phyloP scores from a whole-genome alignment of 306 rosid genomes.

The Corylus avellana region DNA sequence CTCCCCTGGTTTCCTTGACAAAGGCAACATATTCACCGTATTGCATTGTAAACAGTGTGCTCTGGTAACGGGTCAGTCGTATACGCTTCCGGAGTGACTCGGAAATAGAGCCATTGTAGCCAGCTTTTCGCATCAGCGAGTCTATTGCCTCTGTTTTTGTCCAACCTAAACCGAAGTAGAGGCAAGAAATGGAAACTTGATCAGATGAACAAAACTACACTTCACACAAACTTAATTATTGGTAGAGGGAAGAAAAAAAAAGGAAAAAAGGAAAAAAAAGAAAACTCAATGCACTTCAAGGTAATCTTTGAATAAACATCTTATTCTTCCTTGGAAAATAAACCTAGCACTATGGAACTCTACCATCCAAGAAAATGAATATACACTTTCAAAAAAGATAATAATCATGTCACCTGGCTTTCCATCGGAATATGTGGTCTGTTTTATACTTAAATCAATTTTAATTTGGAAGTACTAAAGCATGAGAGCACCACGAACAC shows the following conservation, averaged over 20 bases:
- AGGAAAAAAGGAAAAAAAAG: not conserved
- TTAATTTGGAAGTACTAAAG: not conserved
- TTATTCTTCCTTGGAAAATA: not conserved
- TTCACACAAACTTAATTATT: not conserved
- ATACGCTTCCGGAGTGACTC: constrained; percentile 63
- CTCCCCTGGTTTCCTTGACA: constrained; percentile 66
- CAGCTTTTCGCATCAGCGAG: constrained; percentile 89
- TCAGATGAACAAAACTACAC: not conserved
- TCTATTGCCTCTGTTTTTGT: constrained; percentile 79
- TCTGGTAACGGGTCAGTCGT: constrained; percentile 83
- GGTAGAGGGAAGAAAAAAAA: too few species aligned
- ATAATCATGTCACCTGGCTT: not conserved
- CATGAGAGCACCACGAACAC: not conserved
- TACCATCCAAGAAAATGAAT: not conserved
- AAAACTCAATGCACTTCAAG: not conserved
- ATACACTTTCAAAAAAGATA: not conserved
- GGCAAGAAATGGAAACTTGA: not conserved
- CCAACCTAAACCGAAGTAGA: constrained; percentile 71
- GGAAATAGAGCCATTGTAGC: constrained; percentile 63
- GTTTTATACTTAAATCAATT: not conserved
- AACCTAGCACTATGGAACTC: not conserved
- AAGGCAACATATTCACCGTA: constrained; percentile 69
- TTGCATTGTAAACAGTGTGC: constrained; percentile 77
- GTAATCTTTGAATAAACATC: not conserved
- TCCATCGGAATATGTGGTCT: not conserved